A percentile compares a stretch with the other conserved stretches of the same genome.
These are phyloP conservation scores for Neonectria punicea DNA, from an alignment of 2,329 filamentous ascomycete genomes.

Conservation along the genomic window DNA sequence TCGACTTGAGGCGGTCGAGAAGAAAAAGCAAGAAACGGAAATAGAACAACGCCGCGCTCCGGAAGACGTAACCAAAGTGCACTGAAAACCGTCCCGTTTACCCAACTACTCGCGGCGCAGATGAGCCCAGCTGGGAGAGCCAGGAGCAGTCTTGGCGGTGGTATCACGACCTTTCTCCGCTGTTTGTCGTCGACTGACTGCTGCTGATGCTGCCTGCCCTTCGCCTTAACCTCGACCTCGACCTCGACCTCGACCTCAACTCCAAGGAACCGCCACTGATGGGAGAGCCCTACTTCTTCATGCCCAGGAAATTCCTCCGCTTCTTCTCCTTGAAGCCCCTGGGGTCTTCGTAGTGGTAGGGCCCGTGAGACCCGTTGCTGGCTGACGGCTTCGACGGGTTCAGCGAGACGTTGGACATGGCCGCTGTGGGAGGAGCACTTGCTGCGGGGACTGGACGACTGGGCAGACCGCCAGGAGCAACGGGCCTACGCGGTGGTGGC, in stretches of 20 bases:
- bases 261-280: constrained; percentile 31
- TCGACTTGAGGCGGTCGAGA: constrained; percentile 10
- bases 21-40: constrained; percentile 26
- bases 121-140: background rate
- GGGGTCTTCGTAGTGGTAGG: constrained; percentile 45
- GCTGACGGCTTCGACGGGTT: constrained; percentile 40
- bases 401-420: constrained; percentile 67
- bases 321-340: constrained; percentile 70
- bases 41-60: constrained; percentile 36
- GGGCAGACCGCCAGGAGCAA: constrained; percentile 42
- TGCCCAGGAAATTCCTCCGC: constrained; percentile 66
- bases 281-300: constrained; percentile 64
- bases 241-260: background rate
- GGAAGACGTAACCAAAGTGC: constrained; percentile 25
- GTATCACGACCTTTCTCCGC: background rate
- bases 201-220: background rate
- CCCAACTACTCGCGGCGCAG: background rate
- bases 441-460: constrained; percentile 34
- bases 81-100: constrained; percentile 10
- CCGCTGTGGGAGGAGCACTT: constrained; percentile 58
- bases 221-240: background rate
- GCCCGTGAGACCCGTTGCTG: constrained; percentile 33
- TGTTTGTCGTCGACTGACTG: background rate
- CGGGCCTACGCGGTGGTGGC: constrained; percentile 34
- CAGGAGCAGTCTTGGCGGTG: background rate